Evolutionary conservation across 2,329 filamentous ascomycete species (phyloP).

Genomic region (Hymenoscyphus occultus): DNA sequence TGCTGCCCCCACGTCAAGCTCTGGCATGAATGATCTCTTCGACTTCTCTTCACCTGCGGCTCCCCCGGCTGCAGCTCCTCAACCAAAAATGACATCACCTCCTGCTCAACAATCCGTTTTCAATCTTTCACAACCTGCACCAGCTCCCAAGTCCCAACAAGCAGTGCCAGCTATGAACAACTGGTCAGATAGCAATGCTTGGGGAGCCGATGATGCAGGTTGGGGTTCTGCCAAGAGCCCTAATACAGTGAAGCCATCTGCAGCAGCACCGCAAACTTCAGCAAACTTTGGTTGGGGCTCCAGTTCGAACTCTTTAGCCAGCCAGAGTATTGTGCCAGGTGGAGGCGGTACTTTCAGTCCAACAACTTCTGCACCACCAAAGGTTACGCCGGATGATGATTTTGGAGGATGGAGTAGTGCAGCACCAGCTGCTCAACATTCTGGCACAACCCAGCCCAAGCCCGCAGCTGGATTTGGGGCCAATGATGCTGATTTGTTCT

Average conservation of each 20-base stretch:
- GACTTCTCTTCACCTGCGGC: constrained; percentile 61
- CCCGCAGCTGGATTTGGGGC: constrained; percentile 59
- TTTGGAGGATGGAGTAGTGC: constrained; percentile 93
- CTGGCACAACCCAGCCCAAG: constrained; percentile 47
- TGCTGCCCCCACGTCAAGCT: constrained; percentile 38
- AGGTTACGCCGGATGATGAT: constrained; percentile 85
- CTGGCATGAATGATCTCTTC: constrained; percentile 75
- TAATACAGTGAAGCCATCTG: constrained; percentile 49
- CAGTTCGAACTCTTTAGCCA: constrained; percentile 48
- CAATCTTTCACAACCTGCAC: constrained; percentile 63
- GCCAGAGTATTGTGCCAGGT: constrained; percentile 58
- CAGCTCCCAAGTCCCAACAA: constrained; percentile 43
- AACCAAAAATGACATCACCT: constrained; percentile 37
- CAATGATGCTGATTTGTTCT: constrained; percentile 79
- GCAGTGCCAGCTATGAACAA: constrained; percentile 38
- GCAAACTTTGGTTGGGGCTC: constrained; percentile 63
- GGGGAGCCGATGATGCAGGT: constrained; percentile 71
- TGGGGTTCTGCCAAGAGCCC: constrained; percentile 60
- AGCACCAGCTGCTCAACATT: constrained; percentile 50
- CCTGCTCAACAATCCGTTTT: constrained; percentile 63
- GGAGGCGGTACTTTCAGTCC: constrained; percentile 62
- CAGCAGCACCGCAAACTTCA: constrained; percentile 41
- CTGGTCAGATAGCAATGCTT: constrained; percentile 51
- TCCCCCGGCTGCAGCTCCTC: constrained; percentile 42
- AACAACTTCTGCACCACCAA: constrained; percentile 53